Base-by-base conservation (phyloP, 139 green algal species). In the Micromonas pusilla region DNA sequence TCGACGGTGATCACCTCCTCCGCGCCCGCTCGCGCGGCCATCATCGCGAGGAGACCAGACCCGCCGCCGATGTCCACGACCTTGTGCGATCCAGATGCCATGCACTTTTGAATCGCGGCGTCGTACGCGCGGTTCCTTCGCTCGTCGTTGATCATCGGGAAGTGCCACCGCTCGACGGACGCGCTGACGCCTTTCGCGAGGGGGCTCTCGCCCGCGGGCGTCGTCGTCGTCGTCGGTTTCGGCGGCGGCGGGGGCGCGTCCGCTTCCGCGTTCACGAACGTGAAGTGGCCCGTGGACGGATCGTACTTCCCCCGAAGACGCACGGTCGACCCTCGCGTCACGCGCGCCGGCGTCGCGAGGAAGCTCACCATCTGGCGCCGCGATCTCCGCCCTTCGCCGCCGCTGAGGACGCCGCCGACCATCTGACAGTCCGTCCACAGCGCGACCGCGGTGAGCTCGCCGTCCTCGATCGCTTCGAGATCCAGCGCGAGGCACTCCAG, bases 111-210 rank as follows among this genome's bases (percentile, higher is more conserved):
- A 53, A 95, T 91, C 36, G 90, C 90, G 0, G 28, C 21, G 6
- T 91, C 79, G 62, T 93, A 95, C 2, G 81, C 80, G 0, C n/a
- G 57, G 73, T 94, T 95, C 36, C 90, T 76, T 26, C 80, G 66
- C 5, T 77, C 25, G 80, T 95, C 90, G 63, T 78, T 74, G 20
- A 95, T 72, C 90, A 95, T 95, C 70, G 92, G 86, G 68, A 91
- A 94, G 81, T 95, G 90, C 90, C 90, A 95, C 25, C 85, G 79
- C 16, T 57, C 45, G 45, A 33, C 63, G 9, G 26, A 70, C 63
- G 6, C 6, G 63, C 26, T 33, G 9, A 70, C 26, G 63, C 5
- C 63, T n/a, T n/a, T n/a, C n/a, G n/a, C n/a, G n/a, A n/a, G n/a
- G n/a, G n/a, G n/a, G n/a, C n/a, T n/a, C n/a, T n/a, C n/a, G n/a